Evolutionary conservation across 1,284 basidiomycete species (phyloP), one percentile per base, ranked within the genome.

Genomic region (Cryptococcus hybrid): DNA sequence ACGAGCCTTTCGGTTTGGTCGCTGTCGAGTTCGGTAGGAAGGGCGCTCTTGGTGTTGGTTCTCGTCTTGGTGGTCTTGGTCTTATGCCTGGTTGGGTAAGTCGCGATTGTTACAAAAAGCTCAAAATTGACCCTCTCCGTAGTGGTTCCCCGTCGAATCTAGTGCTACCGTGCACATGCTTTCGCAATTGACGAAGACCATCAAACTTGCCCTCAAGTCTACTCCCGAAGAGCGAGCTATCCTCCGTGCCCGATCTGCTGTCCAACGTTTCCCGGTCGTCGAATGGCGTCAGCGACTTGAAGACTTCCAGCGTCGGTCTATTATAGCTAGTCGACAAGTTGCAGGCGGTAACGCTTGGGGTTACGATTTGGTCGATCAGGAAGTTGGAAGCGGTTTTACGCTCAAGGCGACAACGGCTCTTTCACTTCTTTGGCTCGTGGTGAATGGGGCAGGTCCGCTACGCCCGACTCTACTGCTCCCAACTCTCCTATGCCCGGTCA

Each of bases 81-180:
- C 81, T 95, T 64, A 95, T 95, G 92, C 92, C 92, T 70, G 92
- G 92, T 81, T 94, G 92, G 92, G 89, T 91, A 76, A 70, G 87
- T 83, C 54, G 9, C n/a, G n/a, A 38, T 18, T 42, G 39, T 51
- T 36, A 18, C 39, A 18, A 4, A 18, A 38, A 47, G 45, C 18
- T 18, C 45, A 4, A n/a, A 18, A 52, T 57, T 60, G 55, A 61
- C 39, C 54, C 35, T 13, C 35, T 39, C 4, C 63, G 3, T 57
- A 91, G 89, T 94, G 92, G 91, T 94, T 92, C 83, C 92, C 91
- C 57, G 92, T 95, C 48, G 92, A 95, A 79, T 92, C 89, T 0
- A 90, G 82, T 62, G 88, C 91, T 39, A 91, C 91, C 6, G 86
- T 86, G 47, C 92, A 95, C 79, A 91, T 95, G 90, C 81, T 93